phyloP scores from a whole-genome alignment of 139 green algal species.

The Edaphochlamys debaryana region DNA sequence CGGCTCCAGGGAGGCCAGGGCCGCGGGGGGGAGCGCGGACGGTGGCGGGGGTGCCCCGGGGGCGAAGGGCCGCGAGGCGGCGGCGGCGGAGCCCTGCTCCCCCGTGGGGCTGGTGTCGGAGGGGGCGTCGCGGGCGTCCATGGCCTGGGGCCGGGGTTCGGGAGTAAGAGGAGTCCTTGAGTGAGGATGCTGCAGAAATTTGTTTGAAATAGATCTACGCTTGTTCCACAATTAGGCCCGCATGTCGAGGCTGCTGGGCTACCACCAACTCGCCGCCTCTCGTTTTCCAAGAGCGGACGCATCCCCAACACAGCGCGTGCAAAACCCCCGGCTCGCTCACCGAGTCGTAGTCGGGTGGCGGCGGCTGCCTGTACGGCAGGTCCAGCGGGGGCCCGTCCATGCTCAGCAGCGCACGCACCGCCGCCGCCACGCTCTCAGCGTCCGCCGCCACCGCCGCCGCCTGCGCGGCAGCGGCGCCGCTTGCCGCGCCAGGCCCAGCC shows the following conservation, averaged over 20 bases:
- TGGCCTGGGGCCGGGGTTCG: neutral
- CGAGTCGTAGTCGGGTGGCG: neutral
- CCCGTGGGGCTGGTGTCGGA: neutral
- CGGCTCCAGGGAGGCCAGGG: neutral
- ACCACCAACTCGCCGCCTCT: no score
- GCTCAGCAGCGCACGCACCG: constrained; percentile 22
- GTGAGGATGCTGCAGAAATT: no score
- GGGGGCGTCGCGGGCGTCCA: no score
- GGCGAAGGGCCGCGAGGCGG: neutral
- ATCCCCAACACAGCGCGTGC: no score
- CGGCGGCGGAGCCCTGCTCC: no score
- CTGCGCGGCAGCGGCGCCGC: neutral
- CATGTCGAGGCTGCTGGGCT: no score
- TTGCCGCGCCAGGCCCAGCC: neutral
- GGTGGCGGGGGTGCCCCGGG: neutral
- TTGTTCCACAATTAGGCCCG: no score
- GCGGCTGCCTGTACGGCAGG: neutral
- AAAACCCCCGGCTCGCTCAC: no score
- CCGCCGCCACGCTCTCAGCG: neutral
- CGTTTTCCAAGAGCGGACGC: no score
- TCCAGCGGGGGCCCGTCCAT: neutral
- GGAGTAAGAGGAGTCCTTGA: no score
- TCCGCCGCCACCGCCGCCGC: neutral
- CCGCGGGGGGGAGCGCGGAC: neutral
- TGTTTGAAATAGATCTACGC: no score